phyloP scores from a whole-genome alignment of 1,139 yeast species.

The Hanseniaspora uvarum region DNA sequence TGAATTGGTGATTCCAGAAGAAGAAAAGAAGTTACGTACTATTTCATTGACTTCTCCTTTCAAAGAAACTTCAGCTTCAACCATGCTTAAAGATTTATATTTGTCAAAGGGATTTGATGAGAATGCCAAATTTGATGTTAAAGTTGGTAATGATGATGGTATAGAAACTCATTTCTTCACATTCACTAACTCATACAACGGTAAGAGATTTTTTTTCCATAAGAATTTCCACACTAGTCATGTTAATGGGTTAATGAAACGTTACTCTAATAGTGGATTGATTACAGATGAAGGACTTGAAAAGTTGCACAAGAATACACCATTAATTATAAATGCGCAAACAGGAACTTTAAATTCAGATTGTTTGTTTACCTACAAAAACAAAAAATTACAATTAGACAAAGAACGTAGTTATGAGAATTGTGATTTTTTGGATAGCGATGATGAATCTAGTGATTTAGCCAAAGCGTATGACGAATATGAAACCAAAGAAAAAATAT shows the following conservation, averaged over 20 bases:
- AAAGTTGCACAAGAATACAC: not conserved
- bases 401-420: not conserved
- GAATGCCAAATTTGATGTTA: not conserved
- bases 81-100: not conserved
- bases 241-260: not conserved
- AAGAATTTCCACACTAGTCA: not conserved
- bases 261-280: not conserved
- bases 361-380: not conserved
- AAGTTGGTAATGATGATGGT: not conserved
- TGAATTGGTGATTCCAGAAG: not conserved
- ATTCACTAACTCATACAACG: not conserved
- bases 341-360: not conserved
- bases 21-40: not conserved
- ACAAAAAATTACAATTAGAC: not conserved
- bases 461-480: conserved; percentile 24
- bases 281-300: not conserved
- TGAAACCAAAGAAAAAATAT: conserved; percentile 41
- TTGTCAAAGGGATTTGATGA: not conserved
- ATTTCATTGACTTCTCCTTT: not conserved
- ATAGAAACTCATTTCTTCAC: not conserved
- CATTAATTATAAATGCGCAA: not conserved
- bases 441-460: conserved; percentile 26
- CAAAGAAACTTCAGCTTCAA: not conserved
- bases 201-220: not conserved
- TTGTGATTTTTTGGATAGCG: conserved; percentile 12